Evolutionary conservation across 2,329 filamentous ascomycete species (phyloP).

Genomic region (Apiospora malaysiana): DNA sequence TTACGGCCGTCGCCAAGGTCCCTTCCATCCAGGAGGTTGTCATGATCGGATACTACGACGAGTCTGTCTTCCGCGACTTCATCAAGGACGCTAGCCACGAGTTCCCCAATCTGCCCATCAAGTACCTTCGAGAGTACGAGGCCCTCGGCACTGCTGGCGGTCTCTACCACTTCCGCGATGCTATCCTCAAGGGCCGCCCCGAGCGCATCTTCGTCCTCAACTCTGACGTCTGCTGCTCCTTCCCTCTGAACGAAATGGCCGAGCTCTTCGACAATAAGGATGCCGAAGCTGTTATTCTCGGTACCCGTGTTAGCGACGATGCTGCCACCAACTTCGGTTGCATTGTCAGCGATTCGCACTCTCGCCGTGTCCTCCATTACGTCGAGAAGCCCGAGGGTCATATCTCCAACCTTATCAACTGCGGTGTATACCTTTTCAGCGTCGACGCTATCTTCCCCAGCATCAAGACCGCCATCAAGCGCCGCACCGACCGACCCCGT

Average conservation of each 20-base stretch:
- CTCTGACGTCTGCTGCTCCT: slow-evolving; percentile 98
- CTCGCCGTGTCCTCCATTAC: slow-evolving; percentile 95
- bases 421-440: slow-evolving; percentile 96
- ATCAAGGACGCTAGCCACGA: slow-evolving; percentile 88
- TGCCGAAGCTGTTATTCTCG: slow-evolving; percentile 94
- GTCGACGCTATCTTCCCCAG: slow-evolving; percentile 96
- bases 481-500: slow-evolving; percentile 87
- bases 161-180: slow-evolving; percentile 98
- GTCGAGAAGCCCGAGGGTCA: slow-evolving; percentile 98
- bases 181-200: slow-evolving; percentile 93
- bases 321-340: slow-evolving; percentile 96
- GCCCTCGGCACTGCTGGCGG: slow-evolving; percentile 94
- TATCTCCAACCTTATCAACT: slow-evolving; percentile 99
- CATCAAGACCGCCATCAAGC: slow-evolving; percentile 94
- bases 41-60: slow-evolving; percentile 98
- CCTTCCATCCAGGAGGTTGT: slow-evolving; percentile 93
- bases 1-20: slow-evolving; percentile 89
- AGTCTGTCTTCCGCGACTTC: slow-evolving; percentile 95
- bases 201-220: slow-evolving; percentile 98
- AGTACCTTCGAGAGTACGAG: slow-evolving; percentile 97
- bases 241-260: slow-evolving; percentile 95
- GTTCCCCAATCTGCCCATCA: slow-evolving; percentile 87
- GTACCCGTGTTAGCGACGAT: slow-evolving; percentile 88
- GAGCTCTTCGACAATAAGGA: slow-evolving; percentile 93
- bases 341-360: slow-evolving; percentile 93